phyloP scores from a whole-genome alignment of 2,329 filamentous ascomycete species.

The Pseudogymnoascus sp. region DNA sequence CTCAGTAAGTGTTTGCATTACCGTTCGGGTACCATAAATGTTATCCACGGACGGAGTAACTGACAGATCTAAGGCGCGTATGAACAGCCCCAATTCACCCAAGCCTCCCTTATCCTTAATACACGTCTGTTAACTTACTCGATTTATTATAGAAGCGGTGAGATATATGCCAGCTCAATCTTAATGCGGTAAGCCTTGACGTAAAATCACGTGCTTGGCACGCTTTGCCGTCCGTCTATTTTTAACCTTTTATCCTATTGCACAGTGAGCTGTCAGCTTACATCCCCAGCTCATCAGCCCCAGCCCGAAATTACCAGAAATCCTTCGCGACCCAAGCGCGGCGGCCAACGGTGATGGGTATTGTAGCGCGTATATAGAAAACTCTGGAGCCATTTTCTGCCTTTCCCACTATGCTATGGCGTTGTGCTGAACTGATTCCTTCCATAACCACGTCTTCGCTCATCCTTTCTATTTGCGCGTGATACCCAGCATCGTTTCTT shows the following conservation, averaged over 20 bases:
- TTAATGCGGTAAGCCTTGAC: background rate
- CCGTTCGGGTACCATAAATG: background rate
- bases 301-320: constrained; percentile 3
- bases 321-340: constrained; percentile 2
- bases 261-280: constrained; percentile 4
- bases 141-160: background rate
- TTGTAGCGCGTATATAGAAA: constrained; percentile 6
- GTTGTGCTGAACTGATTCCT: background rate
- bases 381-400: background rate
- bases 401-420: background rate
- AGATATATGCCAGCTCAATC: constrained; percentile 2
- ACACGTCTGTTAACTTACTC: background rate
- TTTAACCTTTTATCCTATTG: background rate
- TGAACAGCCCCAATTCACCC: background rate
- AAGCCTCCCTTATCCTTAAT: background rate
- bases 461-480: background rate
- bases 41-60: background rate
- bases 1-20: background rate
- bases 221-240: background rate
- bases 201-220: constrained; percentile 1
- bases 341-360: background rate
- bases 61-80: background rate
- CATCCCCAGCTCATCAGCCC: background rate
- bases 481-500: background rate
- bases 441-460: background rate